A percentile compares a stretch with the other conserved stretches of the same genome.
phyloP scores from a whole-genome alignment of 345 rosid species.

The Acer yangbiense region DNA sequence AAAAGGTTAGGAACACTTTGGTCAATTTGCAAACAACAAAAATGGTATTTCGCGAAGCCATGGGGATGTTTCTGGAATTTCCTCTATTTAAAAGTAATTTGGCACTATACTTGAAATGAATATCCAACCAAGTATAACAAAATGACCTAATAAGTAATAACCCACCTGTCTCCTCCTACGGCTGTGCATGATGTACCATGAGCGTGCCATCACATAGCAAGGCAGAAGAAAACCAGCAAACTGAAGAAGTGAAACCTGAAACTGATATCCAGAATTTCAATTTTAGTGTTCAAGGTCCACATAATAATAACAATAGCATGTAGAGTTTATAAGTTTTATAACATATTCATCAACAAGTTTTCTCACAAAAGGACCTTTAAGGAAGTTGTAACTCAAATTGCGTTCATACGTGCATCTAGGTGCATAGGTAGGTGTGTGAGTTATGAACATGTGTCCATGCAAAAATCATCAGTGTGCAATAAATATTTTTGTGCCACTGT shows the following conservation, averaged over 20 bases:
- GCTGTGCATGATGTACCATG: constrained; percentile 54
- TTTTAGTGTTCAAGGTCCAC: constrained; percentile 10
- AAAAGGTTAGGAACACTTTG: too few relatives aligned
- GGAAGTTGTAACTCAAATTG: background rate
- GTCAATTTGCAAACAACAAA: too few relatives aligned
- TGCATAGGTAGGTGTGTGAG: background rate
- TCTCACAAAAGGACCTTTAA: background rate
- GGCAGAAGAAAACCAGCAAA: constrained; percentile 64
- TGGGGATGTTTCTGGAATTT: too few relatives aligned
- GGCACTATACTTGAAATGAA: background rate
- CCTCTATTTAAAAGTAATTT: background rate
- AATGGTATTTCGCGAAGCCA: too few relatives aligned
- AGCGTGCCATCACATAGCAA: constrained; percentile 56
- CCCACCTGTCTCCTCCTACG: constrained; percentile 54
- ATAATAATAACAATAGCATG: too few relatives aligned
- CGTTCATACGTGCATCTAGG: background rate
- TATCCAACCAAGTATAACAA: background rate
- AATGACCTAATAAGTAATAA: background rate
- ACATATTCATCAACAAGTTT: background rate
- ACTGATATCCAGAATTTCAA: constrained; percentile 28
- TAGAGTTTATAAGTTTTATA: background rate
- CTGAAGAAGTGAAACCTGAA: constrained; percentile 68
- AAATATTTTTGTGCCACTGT: background rate
- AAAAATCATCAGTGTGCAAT: background rate
- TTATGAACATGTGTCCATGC: background rate